A percentile compares a stretch with the other conserved stretches of the same genome.
Evolutionary conservation across 73 alveolate genomes (phyloP).

Genomic region (Blepharisma japonicum): DNA sequence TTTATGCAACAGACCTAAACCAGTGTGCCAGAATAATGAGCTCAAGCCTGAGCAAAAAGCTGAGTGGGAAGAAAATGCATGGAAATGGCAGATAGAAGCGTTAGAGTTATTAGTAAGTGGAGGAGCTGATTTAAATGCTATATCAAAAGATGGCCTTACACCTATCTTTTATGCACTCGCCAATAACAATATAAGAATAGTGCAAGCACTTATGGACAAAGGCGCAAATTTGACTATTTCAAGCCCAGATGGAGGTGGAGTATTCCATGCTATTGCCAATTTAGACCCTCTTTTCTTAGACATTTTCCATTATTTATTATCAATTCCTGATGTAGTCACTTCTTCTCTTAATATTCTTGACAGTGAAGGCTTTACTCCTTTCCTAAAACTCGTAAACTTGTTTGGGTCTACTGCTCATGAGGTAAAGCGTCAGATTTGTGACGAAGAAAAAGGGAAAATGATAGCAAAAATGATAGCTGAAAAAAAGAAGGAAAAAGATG

Average conservation of each 20-base stretch:
- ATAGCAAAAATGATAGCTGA: conserved; percentile 36
- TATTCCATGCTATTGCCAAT: conserved; percentile 41
- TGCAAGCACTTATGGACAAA: conserved; percentile 42
- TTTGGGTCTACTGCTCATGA: not conserved
- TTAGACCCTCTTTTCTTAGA: conserved; percentile 30
- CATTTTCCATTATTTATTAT: conserved; percentile 33
- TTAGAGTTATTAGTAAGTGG: conserved; percentile 48
- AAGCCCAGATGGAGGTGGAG: conserved; percentile 56
- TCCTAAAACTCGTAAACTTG: not conserved
- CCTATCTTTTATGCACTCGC: conserved; percentile 66
- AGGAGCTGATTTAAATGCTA: conserved; percentile 68
- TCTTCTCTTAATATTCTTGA: conserved; percentile 67
- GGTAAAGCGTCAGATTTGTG: not conserved
- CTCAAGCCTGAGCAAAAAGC: conserved; percentile 47
- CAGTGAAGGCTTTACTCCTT: conserved; percentile 87
- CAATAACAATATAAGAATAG: conserved; percentile 44
- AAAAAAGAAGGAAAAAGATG: conserved; percentile 31
- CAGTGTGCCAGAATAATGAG: not conserved
- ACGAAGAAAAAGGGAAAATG: not conserved
- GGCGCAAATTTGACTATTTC: conserved; percentile 42
- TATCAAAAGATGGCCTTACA: conserved; percentile 66
- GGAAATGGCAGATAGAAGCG: conserved; percentile 40
- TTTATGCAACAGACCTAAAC: conserved; percentile 52
- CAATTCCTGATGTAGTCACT: conserved; percentile 36
- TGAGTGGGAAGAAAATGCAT: conserved; percentile 47